phyloP scores from a whole-genome alignment of 106 monocot genomes.

The Dioscorea dumetorum region DNA sequence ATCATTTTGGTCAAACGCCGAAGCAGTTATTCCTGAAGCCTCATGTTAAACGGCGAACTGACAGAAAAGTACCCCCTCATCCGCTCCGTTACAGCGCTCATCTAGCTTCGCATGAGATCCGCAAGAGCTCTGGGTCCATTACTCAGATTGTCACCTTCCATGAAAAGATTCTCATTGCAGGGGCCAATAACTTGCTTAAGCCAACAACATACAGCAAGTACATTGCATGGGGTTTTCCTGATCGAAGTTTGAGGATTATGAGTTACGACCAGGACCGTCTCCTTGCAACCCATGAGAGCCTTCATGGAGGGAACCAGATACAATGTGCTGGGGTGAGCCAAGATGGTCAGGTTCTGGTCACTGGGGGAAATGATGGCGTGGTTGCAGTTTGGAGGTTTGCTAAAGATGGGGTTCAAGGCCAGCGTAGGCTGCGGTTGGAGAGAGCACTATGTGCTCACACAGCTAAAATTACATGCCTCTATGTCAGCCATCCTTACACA shows the following conservation, averaged over 20 bases:
- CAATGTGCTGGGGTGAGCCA: conserved; percentile 84
- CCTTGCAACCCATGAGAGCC: conserved; percentile 79
- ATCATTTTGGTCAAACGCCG: conserved; percentile 98
- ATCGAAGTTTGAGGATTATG: conserved; percentile 76
- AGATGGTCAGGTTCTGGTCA: conserved; percentile 79
- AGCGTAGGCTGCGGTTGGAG: conserved; percentile 36
- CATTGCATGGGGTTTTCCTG: conserved; percentile 93
- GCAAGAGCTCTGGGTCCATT: conserved; percentile 39
- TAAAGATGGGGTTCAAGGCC: conserved; percentile 33
- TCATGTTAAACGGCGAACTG: conserved; percentile 61
- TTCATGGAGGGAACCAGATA: conserved; percentile 91
- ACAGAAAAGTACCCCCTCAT: conserved; percentile 54
- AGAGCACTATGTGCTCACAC: conserved; percentile 77
- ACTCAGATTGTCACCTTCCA: conserved; percentile 72
- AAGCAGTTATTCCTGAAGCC: conserved; percentile 89
- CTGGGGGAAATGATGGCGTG: conserved; percentile 83
- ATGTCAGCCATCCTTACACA: conserved; percentile 80
- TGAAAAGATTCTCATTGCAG: conserved; percentile 71
- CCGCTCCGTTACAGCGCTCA: conserved; percentile 64
- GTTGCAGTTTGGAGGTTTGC: conserved; percentile 75
- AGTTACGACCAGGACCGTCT: conserved; percentile 87
- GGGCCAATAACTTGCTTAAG: conserved; percentile 61
- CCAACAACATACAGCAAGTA: conserved; percentile 74
- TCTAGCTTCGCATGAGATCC: conserved; percentile 53
- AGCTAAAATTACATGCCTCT: conserved; percentile 71